Evolutionary conservation across 2,329 filamentous ascomycete species (phyloP), one percentile per base, ranked within the genome.

Genomic region (Stachybotrys elegans): DNA sequence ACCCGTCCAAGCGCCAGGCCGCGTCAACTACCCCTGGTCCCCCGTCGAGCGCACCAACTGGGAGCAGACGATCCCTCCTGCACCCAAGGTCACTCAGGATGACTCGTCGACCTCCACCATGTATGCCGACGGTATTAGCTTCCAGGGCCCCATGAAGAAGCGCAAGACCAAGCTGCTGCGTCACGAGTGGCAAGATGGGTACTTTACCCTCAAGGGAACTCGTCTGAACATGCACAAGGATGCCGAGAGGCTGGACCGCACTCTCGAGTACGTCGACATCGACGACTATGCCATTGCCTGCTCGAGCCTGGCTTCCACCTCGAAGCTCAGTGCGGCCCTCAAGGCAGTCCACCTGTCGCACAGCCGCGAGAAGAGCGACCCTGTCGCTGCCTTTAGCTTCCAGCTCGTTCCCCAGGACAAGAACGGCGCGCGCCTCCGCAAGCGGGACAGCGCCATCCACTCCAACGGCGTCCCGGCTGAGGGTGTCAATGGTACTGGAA

Each of bases 121-220:
- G 53, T 63, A 66, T 46, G 58, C 62, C 41, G 69, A 74, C 43
- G 79, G 81, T 45, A 67, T 85, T 50, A 79, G 80, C 25, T 88
- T 91, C 65, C 80, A 87, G 40, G 93, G 93, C 2, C 90, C 84
- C 66, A 95, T 98, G 82, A 91, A 89, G 75, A 95, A 95, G 75
- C 88, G 92, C 60, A 89, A 89, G 70, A 94, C 86, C 25, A 83
- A 83, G 58, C 83, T 95, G 72, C 79, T 95, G 48, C 87, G 89
- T 35, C 88, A 95, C 64, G 91, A 96, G 69, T 96, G 91, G 91
- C 82, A 90, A 58, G 88, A 94, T 62, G 85, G 89, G 54, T 93
- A 92, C 70, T 94, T 93, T 63, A 89, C 88, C 21, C 83, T 96
- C 50, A 83, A 83, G 56, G 85, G 85, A 46, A 88, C 83, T 21